phyloP scores from a whole-genome alignment of 129 eudicot genomes.

The Flaveria robusta region DNA sequence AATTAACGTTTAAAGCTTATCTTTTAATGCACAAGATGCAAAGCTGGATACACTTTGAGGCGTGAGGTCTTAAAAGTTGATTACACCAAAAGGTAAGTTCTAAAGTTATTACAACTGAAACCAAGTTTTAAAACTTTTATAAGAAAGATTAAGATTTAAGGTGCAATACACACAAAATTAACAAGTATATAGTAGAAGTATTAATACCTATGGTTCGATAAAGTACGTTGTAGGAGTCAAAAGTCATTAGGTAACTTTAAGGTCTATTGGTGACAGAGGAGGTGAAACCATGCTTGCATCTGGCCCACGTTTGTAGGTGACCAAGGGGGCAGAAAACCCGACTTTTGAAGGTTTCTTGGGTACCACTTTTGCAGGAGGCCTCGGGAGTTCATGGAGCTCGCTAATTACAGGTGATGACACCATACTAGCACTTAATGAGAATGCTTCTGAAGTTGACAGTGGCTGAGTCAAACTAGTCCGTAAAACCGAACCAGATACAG shows the following conservation, averaged over 20 bases:
- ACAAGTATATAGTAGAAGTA: not conserved
- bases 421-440: constrained; percentile 41
- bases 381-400: constrained; percentile 94
- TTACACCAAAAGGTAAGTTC: not conserved
- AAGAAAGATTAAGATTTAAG: too few species aligned
- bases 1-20: not conserved
- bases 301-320: constrained; percentile 36
- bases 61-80: not conserved
- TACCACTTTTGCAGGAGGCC: constrained; percentile 59
- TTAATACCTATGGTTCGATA: constrained; percentile 43
- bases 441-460: constrained; percentile 43
- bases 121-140: too few species aligned
- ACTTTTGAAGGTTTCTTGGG: constrained; percentile 36
- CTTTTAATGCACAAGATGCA: not conserved
- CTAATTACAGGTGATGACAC: constrained; percentile 65
- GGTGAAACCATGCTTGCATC: constrained; percentile 58
- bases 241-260: constrained; percentile 26
- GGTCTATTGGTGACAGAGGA: constrained; percentile 50
- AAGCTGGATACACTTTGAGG: not conserved
- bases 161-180: not conserved
- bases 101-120: not conserved
- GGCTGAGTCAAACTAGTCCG: constrained; percentile 55
- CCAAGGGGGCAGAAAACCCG: constrained; percentile 66
- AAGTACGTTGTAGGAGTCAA: constrained; percentile 26
- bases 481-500: constrained; percentile 55